phyloP scores from a whole-genome alignment of 176 grass and related monocot species.

The Luzula sylvatica region DNA sequence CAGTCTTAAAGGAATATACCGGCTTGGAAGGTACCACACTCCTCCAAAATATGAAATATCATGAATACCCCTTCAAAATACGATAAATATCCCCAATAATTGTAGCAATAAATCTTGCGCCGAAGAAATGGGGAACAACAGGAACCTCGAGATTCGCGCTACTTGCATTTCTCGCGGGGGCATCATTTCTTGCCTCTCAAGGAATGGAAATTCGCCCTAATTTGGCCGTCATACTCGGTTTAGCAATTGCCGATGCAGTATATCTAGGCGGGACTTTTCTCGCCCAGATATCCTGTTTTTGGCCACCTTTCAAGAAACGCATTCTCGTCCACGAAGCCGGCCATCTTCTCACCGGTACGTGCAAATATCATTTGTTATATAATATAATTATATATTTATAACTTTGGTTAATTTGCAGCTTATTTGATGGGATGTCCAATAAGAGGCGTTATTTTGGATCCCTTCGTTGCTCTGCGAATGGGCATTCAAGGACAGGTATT shows the following conservation, averaged over 20 bases:
- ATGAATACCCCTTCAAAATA: too few relatives aligned
- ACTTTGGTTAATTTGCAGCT: conserved; percentile 31
- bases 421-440: conserved; percentile 96
- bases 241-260: conserved; percentile 53
- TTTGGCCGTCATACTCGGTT: conserved; percentile 51
- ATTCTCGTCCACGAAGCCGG: conserved; percentile 91
- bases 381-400: conserved; percentile 3
- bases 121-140: conserved; percentile 77
- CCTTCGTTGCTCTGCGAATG: conserved; percentile 87
- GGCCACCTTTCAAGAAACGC: conserved; percentile 76
- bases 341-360: conserved; percentile 75
- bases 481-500: conserved; percentile 90
- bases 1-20: conserved; percentile 65
- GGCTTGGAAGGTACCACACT: conserved; percentile 71
- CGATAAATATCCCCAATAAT: too few relatives aligned
- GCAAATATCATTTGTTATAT: not conserved
- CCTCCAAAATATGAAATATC: too few relatives aligned
- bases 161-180: conserved; percentile 48
- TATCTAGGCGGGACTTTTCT: conserved; percentile 71
- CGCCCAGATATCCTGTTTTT: conserved; percentile 76
- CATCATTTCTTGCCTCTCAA: conserved; percentile 63
- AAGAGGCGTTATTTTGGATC: conserved; percentile 92
- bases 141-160: conserved; percentile 58
- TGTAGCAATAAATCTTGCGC: conserved; percentile 74
- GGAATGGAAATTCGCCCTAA: conserved; percentile 73